Percentiles rank a stretch among this genome's conserved stretches.
Evolutionary conservation across 306 rosid genomes (phyloP).

Genomic region (Rosa rugosa): DNA sequence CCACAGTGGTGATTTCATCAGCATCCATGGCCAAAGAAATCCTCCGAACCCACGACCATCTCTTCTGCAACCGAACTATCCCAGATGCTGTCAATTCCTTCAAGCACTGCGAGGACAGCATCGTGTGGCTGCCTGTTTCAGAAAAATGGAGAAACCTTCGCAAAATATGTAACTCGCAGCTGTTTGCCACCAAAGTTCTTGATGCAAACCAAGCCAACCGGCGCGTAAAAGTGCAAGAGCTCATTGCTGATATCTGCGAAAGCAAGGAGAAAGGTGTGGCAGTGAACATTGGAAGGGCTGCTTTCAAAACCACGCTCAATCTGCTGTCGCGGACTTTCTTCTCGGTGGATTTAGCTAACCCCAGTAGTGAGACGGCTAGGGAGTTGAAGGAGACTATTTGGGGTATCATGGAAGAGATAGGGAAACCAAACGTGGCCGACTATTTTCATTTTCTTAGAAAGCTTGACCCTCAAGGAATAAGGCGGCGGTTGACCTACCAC

Average conservation of each 20-base stretch:
- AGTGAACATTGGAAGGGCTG: conserved; percentile 21
- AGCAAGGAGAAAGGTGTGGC: conserved; percentile 10
- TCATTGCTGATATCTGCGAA: not conserved
- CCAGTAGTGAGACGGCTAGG: conserved; percentile 8
- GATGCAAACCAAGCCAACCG: conserved; percentile 30
- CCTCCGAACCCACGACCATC: conserved; percentile 32
- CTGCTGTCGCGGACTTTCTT: conserved; percentile 32
- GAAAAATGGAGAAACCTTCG: conserved; percentile 34
- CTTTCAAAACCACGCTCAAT: conserved; percentile 18
- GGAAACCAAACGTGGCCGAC: not conserved
- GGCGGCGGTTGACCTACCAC: not conserved
- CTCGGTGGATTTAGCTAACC: conserved; percentile 27
- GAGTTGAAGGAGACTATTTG: conserved; percentile 15
- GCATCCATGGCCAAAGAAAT: conserved; percentile 27
- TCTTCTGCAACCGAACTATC: conserved; percentile 30
- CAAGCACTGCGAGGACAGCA: conserved; percentile 15
- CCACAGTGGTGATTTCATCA: conserved; percentile 35
- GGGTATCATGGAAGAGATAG: conserved; percentile 4
- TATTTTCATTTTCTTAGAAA: conserved; percentile 6
- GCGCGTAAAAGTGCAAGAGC: conserved; percentile 6
- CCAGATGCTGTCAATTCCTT: conserved; percentile 12
- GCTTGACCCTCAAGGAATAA: conserved; percentile 5
- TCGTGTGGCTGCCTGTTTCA: conserved; percentile 36
- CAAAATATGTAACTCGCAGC: conserved; percentile 21
- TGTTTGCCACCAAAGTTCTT: conserved; percentile 16